Evolutionary conservation across 306 rosid species (phyloP).

Genomic region (Glycine tomentella): DNA sequence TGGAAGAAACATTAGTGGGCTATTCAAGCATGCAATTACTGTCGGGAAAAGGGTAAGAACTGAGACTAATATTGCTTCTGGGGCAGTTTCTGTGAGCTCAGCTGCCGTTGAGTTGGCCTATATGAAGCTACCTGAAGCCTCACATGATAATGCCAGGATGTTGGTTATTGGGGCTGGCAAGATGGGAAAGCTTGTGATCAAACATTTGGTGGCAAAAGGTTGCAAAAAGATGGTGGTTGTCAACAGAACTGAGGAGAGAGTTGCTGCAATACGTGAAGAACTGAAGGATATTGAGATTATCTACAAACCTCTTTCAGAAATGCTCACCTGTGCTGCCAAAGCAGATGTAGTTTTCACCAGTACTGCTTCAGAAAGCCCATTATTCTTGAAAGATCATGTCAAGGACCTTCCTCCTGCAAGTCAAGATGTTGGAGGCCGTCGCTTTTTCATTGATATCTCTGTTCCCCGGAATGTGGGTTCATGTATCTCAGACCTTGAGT

Average conservation of each 20-base stretch:
- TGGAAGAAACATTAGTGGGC: conserved; percentile 93
- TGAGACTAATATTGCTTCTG: conserved; percentile 95
- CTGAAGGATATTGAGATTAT: conserved; percentile 75
- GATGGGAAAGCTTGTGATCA: conserved; percentile 99
- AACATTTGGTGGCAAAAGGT: conserved; percentile 95
- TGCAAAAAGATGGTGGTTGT: conserved; percentile 88
- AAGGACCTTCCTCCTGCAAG: conserved; percentile 75
- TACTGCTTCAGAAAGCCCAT: conserved; percentile 90
- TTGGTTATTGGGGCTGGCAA: conserved; percentile 95
- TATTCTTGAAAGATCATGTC: conserved; percentile 77
- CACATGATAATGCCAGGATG: conserved; percentile 75
- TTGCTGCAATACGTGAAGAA: conserved; percentile 78
- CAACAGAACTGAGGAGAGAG: conserved; percentile 90
- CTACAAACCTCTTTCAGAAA: conserved; percentile 87
- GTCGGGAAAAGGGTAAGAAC: conserved; percentile 98
- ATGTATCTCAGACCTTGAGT: conserved; percentile 77
- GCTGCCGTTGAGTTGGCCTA: conserved; percentile 95
- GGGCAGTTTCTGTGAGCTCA: conserved; percentile 98
- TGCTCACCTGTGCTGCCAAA: conserved; percentile 72
- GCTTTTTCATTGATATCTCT: conserved; percentile 87
- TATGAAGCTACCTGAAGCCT: conserved; percentile 84
- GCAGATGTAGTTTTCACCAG: conserved; percentile 92
- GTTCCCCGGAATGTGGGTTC: conserved; percentile 94
- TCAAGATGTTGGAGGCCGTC: conserved; percentile 71
- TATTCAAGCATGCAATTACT: conserved; percentile 97